Evolutionary conservation across 2,329 filamentous ascomycete genomes (phyloP).

Genomic region (Colletotrichum sp.): DNA sequence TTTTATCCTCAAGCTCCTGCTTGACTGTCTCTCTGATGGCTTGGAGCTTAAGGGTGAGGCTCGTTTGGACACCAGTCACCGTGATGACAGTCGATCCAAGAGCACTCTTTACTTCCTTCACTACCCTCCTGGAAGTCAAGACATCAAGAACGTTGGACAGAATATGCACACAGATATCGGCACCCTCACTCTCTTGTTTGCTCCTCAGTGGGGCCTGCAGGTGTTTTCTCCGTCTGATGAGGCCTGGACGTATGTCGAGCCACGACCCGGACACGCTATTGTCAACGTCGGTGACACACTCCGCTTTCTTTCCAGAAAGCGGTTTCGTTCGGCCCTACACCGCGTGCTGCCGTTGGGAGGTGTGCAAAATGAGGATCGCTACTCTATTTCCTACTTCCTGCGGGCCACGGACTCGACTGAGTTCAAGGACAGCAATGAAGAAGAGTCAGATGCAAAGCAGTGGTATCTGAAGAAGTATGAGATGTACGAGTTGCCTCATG

Average conservation of each 20-base stretch:
- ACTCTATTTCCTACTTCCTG: slow-evolving; percentile 12
- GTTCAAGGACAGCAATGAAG: background rate
- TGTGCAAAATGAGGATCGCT: background rate
- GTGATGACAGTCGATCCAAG: background rate
- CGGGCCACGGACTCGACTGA: background rate
- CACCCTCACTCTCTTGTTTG: slow-evolving; percentile 31
- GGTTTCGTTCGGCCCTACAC: slow-evolving; percentile 12
- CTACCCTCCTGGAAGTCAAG: background rate
- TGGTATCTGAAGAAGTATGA: background rate
- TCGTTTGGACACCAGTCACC: background rate
- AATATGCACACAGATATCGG: slow-evolving; percentile 33
- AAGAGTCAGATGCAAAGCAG: background rate
- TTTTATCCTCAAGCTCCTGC: background rate
- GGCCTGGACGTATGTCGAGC: slow-evolving; percentile 29
- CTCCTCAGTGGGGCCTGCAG: slow-evolving; percentile 34
- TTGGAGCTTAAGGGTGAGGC: background rate
- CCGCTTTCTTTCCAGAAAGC: slow-evolving; percentile 10
- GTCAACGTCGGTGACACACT: slow-evolving; percentile 37
- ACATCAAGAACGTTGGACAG: slow-evolving; percentile 20
- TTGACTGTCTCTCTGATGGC: background rate
- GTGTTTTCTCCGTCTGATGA: background rate
- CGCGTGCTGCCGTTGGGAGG: background rate
- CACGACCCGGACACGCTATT: slow-evolving; percentile 30
- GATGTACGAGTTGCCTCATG: background rate
- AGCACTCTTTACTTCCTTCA: background rate